phyloP scores from a whole-genome alignment of 345 rosid genomes.

The Salix viminalis region DNA sequence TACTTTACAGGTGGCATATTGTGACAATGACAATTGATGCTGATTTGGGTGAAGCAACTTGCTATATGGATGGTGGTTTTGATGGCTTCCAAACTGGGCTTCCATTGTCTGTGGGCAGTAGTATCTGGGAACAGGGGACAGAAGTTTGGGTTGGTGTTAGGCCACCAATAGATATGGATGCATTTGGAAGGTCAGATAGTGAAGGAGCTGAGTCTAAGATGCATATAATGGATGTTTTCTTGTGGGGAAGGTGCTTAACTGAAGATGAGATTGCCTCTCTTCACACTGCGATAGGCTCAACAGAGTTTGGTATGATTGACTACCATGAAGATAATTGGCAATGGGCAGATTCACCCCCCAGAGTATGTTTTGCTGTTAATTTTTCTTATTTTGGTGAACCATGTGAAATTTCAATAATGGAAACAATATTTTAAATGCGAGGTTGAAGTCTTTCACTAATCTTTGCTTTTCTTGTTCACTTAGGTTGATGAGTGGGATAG shows the following conservation, averaged over 20 bases:
- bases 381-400: background rate
- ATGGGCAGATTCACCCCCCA: slow-evolving; percentile 94
- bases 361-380: slow-evolving; percentile 47
- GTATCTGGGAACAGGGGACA: slow-evolving; percentile 88
- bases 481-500: slow-evolving; percentile 99
- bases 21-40: slow-evolving; percentile 96
- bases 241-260: slow-evolving; percentile 95
- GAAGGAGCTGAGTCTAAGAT: slow-evolving; percentile 98
- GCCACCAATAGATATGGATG: slow-evolving; percentile 91
- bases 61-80: slow-evolving; percentile 95
- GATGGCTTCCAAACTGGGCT: slow-evolving; percentile 82
- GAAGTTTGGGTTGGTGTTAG: slow-evolving; percentile 92
- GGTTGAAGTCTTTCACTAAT: slow-evolving; percentile 17
- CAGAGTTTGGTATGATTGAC: slow-evolving; percentile 73
- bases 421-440: background rate
- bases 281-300: slow-evolving; percentile 66
- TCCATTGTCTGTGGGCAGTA: slow-evolving; percentile 53
- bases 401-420: slow-evolving; percentile 9
- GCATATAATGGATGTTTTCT: slow-evolving; percentile 99
- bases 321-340: slow-evolving; percentile 92
- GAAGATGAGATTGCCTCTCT: slow-evolving; percentile 90
- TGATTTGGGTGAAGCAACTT: slow-evolving; percentile 91
- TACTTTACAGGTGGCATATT: slow-evolving; percentile 81
- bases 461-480: slow-evolving; percentile 17
- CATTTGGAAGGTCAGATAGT: slow-evolving; percentile 98